Evolutionary conservation across 2,329 filamentous ascomycete species (phyloP), one percentile per base, ranked within the genome.

Genomic region (Phialophora macrospora): DNA sequence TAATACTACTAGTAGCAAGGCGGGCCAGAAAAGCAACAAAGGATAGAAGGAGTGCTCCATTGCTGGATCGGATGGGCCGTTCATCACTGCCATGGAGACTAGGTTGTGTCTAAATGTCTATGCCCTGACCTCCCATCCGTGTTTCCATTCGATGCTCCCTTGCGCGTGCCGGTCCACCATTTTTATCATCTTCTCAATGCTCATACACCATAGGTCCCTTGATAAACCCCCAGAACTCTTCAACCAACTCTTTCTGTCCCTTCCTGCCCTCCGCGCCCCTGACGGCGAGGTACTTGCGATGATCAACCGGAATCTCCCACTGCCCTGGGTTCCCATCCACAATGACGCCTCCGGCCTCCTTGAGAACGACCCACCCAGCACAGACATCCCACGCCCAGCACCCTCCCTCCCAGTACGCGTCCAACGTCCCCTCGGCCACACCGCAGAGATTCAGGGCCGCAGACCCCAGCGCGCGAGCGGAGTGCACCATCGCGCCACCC

Each of bases 321-420:
- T 3, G 3, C 0, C 68, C 66, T 3, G 58, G 58, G 71, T 86
- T 87, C 1, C 83, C 84, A 73, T 87, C 85, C 12, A 84, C 85
- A 64, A 88, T 79, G 24, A 82, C 79, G 0, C 87, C 87, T 0
- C 86, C 87, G 1, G 86, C 85, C 74, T 88, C 87, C 26, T 79
- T 80, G 49, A 88, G 71, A 59, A 88, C 83, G 2, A 86, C 81
- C 86, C 85, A 88, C 0, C 83, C 87, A 4, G 86, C 86, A 72
- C 85, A 87, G 9, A 88, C 85, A 78, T 88, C 86, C 86, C 86
- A 88, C 7, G 85, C 85, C 86, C 85, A 88, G 72, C 85, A 87
- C 0, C 87, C 87, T 2, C 83, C 85, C 72, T 88, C 87, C 86
- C 87, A 89, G 67, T 88, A 88, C n/a, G 85, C 72, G 76, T 89